Evolutionary conservation across 2,329 filamentous ascomycete genomes (phyloP).

Genomic region (Annulohypoxylon truncatum): DNA sequence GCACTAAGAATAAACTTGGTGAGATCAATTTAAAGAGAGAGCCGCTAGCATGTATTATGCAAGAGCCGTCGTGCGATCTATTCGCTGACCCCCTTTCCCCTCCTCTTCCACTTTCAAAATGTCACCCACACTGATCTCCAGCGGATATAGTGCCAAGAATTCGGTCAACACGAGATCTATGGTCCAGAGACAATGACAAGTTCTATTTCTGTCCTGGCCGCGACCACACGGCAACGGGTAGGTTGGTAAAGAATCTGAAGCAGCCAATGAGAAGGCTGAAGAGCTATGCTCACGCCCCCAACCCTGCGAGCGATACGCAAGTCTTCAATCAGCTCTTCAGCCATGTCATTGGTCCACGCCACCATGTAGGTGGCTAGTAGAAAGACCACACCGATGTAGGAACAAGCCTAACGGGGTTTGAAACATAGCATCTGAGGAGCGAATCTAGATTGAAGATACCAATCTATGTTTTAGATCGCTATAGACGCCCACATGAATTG

Average conservation of each 20-base stretch:
- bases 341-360: slow-evolving; percentile 41
- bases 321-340: slow-evolving; percentile 33
- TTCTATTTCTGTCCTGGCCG: slow-evolving; percentile 46
- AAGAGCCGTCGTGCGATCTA: slow-evolving; percentile 16
- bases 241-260: slow-evolving; percentile 36
- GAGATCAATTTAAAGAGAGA: slow-evolving; percentile 21
- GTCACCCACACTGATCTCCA: slow-evolving; percentile 26
- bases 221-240: slow-evolving; percentile 29
- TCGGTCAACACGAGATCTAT: slow-evolving; percentile 37
- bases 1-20: slow-evolving; percentile 31
- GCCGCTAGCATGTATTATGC: slow-evolving; percentile 30
- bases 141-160: slow-evolving; percentile 36
- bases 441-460: slow-evolving; percentile 29
- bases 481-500: slow-evolving; percentile 22
- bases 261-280: slow-evolving; percentile 42
- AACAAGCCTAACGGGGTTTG: slow-evolving; percentile 34
- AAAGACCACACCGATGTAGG: slow-evolving; percentile 31
- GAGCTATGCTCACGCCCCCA: slow-evolving; percentile 36
- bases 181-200: slow-evolving; percentile 34
- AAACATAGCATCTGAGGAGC: slow-evolving; percentile 34
- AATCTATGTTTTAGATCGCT: slow-evolving; percentile 28
- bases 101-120: slow-evolving; percentile 12
- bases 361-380: slow-evolving; percentile 6
- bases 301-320: slow-evolving; percentile 38
- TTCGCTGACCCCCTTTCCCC: slow-evolving; percentile 16